These are phyloP conservation scores for Nakazawaea ernobii DNA, from an alignment of 805 yeast species.

Conservation along the genomic window DNA sequence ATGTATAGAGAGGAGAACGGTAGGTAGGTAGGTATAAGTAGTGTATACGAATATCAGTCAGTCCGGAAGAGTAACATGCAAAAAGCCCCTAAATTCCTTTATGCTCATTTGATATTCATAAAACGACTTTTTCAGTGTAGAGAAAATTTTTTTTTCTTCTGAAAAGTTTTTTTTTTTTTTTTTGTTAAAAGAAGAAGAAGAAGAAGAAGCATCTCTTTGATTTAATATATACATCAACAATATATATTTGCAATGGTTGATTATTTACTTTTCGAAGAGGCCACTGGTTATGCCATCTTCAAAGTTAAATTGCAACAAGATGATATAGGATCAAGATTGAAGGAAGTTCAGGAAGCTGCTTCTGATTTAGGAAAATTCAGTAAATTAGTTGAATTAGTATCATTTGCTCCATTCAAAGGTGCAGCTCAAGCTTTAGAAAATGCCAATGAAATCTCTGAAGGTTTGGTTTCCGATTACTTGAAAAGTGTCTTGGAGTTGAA, in stretches of 20 bases:
- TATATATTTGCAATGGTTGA: constrained; percentile 51
- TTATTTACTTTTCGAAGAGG: constrained; percentile 94
- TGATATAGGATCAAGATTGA: constrained; percentile 83
- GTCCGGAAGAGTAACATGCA: too few species aligned
- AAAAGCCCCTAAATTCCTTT: too few species aligned
- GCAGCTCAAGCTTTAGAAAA: constrained; percentile 99
- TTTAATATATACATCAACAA: background rate
- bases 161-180: background rate
- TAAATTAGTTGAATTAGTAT: constrained; percentile 86
- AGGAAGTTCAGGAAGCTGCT: constrained; percentile 90
- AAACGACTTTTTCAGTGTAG: background rate
- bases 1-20: too few species aligned
- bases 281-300: constrained; percentile 96
- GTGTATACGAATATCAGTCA: constrained; percentile 13
- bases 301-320: constrained; percentile 92
- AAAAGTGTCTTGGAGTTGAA: constrained; percentile 86
- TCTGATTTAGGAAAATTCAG: constrained; percentile 83
- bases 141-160: background rate
- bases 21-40: too few species aligned
- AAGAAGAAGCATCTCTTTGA: background rate
- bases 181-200: background rate
- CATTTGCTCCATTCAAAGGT: constrained; percentile 98
- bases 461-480: constrained; percentile 88
- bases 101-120: background rate
- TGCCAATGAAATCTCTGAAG: constrained; percentile 97